Evolutionary conservation across 495 filamentous ascomycete species (phyloP).

Genomic region (Chaetomidium leptoderma): DNA sequence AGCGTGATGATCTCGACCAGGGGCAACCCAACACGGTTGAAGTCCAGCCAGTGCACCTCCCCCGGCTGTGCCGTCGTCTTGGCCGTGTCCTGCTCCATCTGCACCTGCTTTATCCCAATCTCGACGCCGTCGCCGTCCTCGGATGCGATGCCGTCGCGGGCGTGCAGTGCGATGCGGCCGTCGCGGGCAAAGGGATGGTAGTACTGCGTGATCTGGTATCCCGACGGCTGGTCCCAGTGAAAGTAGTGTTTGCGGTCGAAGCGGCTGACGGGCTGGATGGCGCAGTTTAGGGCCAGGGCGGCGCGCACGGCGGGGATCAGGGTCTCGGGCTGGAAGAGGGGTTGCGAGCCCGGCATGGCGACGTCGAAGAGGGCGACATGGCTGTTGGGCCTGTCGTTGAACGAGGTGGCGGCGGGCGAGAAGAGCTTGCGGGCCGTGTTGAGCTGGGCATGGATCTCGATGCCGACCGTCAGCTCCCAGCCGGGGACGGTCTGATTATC

Average conservation of each 20-base stretch:
- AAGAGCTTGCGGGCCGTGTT: constrained; percentile 85
- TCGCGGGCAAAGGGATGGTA: constrained; percentile 80
- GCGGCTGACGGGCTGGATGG: constrained; percentile 65
- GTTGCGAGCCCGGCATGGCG: constrained; percentile 84
- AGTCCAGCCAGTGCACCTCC: constrained; percentile 75
- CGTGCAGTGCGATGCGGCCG: constrained; percentile 64
- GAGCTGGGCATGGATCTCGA: constrained; percentile 96
- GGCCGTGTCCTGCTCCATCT: constrained; percentile 96
- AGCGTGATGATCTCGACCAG: constrained; percentile 93
- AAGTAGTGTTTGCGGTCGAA: constrained; percentile 99
- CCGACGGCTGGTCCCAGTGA: constrained; percentile 93
- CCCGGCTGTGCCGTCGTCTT: constrained; percentile 79
- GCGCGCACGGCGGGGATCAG: constrained; percentile 86
- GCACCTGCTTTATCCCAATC: constrained; percentile 85
- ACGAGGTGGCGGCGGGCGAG: constrained; percentile 64
- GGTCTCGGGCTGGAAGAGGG: constrained; percentile 76
- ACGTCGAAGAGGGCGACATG: constrained; percentile 86
- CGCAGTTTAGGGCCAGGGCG: constrained; percentile 77
- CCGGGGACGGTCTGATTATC: constrained; percentile 51
- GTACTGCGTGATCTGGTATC: constrained; percentile 98
- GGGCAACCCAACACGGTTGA: constrained; percentile 88
- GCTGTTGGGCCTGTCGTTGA: constrained; percentile 68
- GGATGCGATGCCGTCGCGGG: constrained; percentile 73
- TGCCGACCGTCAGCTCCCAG: constrained; percentile 91
- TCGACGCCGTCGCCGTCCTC: constrained; percentile 61